These are phyloP conservation scores for Pleomassaria siparia DNA, from an alignment of 2,329 filamentous ascomycete genomes.

Conservation along the genomic window DNA sequence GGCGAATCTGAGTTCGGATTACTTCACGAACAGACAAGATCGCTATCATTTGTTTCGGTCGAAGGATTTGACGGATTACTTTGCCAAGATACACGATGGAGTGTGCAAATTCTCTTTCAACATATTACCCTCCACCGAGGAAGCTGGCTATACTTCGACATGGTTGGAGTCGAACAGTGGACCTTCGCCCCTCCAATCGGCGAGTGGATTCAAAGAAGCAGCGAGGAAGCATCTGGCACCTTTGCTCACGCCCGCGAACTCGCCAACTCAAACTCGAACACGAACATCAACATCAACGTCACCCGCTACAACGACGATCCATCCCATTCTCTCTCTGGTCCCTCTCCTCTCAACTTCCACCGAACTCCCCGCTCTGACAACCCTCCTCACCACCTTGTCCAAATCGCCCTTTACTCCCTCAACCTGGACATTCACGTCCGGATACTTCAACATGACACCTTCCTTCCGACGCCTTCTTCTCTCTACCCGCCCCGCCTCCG, in stretches of 20 bases:
- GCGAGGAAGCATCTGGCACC: constrained; percentile 68
- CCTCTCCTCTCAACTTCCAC: constrained; percentile 85
- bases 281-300: constrained; percentile 12
- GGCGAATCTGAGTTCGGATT: constrained; percentile 88
- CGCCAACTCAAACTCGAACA: constrained; percentile 16
- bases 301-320: constrained; percentile 65
- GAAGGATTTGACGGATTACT: constrained; percentile 78
- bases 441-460: constrained; percentile 96
- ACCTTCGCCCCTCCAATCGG: constrained; percentile 71
- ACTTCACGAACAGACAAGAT: constrained; percentile 95
- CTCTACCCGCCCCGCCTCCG: constrained; percentile 66
- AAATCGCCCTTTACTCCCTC: constrained; percentile 65
- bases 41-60: constrained; percentile 90
- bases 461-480: constrained; percentile 79
- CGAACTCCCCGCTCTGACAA: constrained; percentile 79
- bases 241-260: constrained; percentile 61
- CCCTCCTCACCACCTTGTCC: constrained; percentile 72
- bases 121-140: constrained; percentile 62
- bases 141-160: constrained; percentile 56
- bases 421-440: constrained; percentile 94
- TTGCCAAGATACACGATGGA: constrained; percentile 72
- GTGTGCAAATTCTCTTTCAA: constrained; percentile 81
- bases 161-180: constrained; percentile 78
- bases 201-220: constrained; percentile 67
- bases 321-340: constrained; percentile 85